Conservation (phyloP, 176 grass and related monocot genomes). For the Oryza punctata region DNA sequence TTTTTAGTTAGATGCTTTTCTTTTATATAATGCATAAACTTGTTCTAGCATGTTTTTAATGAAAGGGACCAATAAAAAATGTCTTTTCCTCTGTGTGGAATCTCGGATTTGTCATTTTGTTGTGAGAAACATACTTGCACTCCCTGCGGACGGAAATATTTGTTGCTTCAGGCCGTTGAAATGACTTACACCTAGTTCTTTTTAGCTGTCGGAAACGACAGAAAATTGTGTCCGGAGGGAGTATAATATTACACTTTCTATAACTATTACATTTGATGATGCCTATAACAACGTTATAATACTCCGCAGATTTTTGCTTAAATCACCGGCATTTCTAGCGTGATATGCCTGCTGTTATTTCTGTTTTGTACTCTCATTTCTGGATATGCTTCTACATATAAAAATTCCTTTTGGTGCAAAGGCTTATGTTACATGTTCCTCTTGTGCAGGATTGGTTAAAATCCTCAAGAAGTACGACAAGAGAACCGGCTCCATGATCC, state of each 20-base stretch:
- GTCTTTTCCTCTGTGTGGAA: neutral
- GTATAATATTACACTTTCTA: neutral
- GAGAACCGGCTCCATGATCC: slow-evolving; percentile 71
- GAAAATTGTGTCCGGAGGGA: too few species aligned
- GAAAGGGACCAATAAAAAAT: neutral
- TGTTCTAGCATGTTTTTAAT: neutral
- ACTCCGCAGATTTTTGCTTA: neutral
- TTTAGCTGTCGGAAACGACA: too few species aligned
- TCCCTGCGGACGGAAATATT: too few species aligned
- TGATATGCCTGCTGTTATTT: neutral
- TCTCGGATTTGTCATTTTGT: neutral
- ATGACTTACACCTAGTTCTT: too few species aligned
- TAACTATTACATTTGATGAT: neutral
- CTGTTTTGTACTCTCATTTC: neutral
- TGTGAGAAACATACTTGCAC: neutral
- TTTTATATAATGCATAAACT: neutral
- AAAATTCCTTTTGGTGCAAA: neutral
- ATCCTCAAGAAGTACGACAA: slow-evolving; percentile 91
- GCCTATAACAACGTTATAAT: neutral
- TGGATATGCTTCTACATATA: neutral
- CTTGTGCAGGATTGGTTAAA: slow-evolving; percentile 60
- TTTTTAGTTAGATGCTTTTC: neutral
- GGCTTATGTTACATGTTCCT: neutral
- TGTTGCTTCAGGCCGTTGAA: too few species aligned
- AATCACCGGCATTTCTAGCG: neutral